Evolutionary conservation across 345 rosid species (phyloP), one percentile per base, ranked within the genome.

Genomic region (Sisymbrium irio): DNA sequence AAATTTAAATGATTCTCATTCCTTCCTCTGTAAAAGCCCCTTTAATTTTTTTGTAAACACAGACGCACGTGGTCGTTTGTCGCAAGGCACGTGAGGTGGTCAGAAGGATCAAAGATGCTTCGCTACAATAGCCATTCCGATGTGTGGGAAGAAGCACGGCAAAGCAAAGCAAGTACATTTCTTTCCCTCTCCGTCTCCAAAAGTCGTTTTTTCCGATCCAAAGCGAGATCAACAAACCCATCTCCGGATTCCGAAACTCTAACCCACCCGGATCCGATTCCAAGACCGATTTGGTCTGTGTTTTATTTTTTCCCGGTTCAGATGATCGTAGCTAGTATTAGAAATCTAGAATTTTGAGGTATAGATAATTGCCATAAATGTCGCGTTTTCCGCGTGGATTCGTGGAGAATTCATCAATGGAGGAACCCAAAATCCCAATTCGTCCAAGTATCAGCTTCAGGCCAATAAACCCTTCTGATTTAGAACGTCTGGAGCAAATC

Each of bases 401-500:
- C 64, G 81, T 54, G 59, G 74, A 71, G 77, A 64, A 68, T 75
- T 69, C 80, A 63, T 67, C 78, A 54, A 89, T 89, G 94, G 83
- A 82, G 71, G 82, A 66, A 57, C 80, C 79, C 2, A 76, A 82
- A 66, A 64, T 65, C 63, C 65, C 84, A 36, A 77, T 69, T 79
- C 83, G 78, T 78, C 85, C 93, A 47, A 81, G 75, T 57, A 89
- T 93, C 58, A 81, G 86, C 84, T 93, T 81, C 68, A 82, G 98
- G 79, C 85, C 91, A 28, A 76, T 89, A 74, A 82, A 63, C 64
- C 92, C 94, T 42, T 89, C 82, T 74, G 98, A 93, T 83, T 83
- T 89, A 79, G 86, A 74, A 68, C 83, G 83, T 64, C 75, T 93
- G 69, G 92, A 88, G 82, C 85, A 72, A 83, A 81, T 91, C 66